Conservation (phyloP, 1,284 basidiomycete species). For the Moesziomyces parantarcticus region DNA sequence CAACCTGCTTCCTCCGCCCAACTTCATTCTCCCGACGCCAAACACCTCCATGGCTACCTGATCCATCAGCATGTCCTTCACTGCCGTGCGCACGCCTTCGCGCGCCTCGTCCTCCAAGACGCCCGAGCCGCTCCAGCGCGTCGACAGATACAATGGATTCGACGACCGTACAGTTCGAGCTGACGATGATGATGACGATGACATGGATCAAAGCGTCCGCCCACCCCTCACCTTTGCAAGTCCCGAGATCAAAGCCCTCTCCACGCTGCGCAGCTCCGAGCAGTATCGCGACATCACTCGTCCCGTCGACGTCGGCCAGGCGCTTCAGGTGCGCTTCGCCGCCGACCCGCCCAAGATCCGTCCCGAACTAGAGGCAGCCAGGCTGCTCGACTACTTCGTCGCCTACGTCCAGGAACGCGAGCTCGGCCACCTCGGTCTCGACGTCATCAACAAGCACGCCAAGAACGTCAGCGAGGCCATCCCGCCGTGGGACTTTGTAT, state of each 20-base stretch:
- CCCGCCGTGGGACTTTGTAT: constrained; percentile 55
- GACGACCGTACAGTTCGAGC: background rate
- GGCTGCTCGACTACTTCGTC: constrained; percentile 26
- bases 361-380: constrained; percentile 10
- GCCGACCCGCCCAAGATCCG: constrained; percentile 1
- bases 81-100: no score
- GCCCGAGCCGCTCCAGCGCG: no score
- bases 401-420: constrained; percentile 44
- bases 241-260: constrained; percentile 34
- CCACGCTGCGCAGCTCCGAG: constrained; percentile 15
- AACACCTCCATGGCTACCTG: no score
- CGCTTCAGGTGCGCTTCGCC: constrained; percentile 17
- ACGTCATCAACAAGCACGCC: constrained; percentile 12
- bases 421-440: constrained; percentile 18
- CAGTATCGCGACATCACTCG: constrained; percentile 3
- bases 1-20: no score
- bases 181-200: background rate
- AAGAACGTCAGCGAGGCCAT: constrained; percentile 33
- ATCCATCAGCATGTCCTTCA: no score
- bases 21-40: no score
- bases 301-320: constrained; percentile 30
- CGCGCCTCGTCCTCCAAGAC: background rate
- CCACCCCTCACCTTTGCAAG: constrained; percentile 22
- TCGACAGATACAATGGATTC: no score
- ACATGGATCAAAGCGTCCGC: background rate